Conservation (phyloP, 2,329 filamentous ascomycete species). For the Emericellopsis atlantica region DNA sequence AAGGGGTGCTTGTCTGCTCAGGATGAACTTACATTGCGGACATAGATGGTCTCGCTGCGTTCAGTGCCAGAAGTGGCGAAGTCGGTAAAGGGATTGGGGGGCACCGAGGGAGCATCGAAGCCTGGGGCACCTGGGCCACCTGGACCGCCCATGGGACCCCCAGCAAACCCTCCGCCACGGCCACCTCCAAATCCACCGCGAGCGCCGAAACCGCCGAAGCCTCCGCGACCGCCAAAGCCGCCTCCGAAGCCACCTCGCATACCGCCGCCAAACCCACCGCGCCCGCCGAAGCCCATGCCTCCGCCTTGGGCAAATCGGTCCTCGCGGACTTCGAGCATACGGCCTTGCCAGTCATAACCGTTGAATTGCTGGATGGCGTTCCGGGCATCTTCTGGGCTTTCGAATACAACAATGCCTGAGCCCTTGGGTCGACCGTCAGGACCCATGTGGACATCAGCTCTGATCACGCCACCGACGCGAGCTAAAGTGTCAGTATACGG, state of each 20-base stretch:
- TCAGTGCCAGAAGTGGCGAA: conserved; percentile 80
- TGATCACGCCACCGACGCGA: conserved; percentile 68
- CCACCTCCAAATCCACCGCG: conserved; percentile 29
- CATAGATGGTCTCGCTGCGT: conserved; percentile 74
- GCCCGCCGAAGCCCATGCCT: conserved; percentile 39
- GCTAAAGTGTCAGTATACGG: conserved; percentile 13
- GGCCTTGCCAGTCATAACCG: conserved; percentile 96
- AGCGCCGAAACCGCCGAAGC: conserved; percentile 36
- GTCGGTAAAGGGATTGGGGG: conserved; percentile 89
- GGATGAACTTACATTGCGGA: conserved; percentile 71
- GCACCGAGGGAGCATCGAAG: conserved; percentile 34
- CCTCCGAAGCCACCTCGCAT: conserved; percentile 48
- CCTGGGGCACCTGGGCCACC: conserved; percentile 25
- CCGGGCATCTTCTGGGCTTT: conserved; percentile 85
- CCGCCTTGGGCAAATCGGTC: conserved; percentile 72
- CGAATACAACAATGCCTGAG: conserved; percentile 93
- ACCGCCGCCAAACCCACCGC: conserved; percentile 47
- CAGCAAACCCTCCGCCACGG: conserved; percentile 21
- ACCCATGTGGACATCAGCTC: conserved; percentile 87
- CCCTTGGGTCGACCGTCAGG: conserved; percentile 91
- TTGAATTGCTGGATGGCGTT: conserved; percentile 97
- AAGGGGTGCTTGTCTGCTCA: no score
- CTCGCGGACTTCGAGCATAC: conserved; percentile 85
- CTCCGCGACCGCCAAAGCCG: conserved; percentile 38
- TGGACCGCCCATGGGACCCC: conserved; percentile 16